Evolutionary conservation across 2,329 filamentous ascomycete species (phyloP).

Genomic region (Epicoccum sorghinum): DNA sequence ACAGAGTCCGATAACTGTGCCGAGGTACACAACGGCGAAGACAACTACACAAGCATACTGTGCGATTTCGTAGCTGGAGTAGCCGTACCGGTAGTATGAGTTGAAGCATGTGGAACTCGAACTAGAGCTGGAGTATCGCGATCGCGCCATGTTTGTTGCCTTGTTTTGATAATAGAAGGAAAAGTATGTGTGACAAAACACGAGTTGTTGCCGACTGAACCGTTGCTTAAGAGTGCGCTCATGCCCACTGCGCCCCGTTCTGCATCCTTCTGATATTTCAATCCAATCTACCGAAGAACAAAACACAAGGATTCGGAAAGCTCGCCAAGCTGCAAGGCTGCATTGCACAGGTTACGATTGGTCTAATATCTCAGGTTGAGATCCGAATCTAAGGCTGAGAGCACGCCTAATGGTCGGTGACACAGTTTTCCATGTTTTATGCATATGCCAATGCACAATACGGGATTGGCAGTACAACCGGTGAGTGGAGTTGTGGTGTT

Average conservation of each 20-base stretch:
- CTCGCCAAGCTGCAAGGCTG: constrained; percentile 24
- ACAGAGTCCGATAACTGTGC: constrained; percentile 21
- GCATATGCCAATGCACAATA: background rate
- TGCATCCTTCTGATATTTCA: background rate
- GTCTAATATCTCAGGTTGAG: background rate
- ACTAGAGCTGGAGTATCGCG: background rate
- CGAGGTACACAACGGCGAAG: constrained; percentile 23
- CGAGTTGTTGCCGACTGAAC: background rate
- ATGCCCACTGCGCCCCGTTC: background rate
- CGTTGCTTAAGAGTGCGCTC: background rate
- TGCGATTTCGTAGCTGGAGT: background rate
- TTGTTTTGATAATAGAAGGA: background rate
- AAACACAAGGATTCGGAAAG: constrained; percentile 8
- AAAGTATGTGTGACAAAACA: too few relatives aligned
- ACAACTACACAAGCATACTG: background rate
- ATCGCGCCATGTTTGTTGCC: constrained; percentile 1
- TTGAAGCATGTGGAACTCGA: constrained; percentile 8
- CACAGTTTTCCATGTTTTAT: background rate
- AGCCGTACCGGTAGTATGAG: background rate
- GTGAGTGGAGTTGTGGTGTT: background rate
- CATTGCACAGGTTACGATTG: background rate
- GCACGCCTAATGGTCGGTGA: constrained; percentile 5
- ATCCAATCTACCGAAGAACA: background rate
- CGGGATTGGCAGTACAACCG: constrained; percentile 1
- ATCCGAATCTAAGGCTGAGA: background rate